Base-by-base conservation (phyloP, 192 early-diverging fungal genomes). In the Cetraspora pellucida region DNA sequence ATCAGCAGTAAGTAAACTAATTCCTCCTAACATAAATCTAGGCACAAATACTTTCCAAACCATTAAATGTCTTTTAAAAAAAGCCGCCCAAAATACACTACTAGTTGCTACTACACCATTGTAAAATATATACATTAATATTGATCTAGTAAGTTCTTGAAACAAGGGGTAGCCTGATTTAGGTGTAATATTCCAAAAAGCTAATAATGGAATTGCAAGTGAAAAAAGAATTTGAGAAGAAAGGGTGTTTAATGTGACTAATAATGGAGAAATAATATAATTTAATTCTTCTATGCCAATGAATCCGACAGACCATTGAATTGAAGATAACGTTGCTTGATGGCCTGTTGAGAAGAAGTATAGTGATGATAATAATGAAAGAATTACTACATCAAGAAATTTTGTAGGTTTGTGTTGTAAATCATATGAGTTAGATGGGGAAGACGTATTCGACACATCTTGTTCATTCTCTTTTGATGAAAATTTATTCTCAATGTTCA, bases 1-100 rank as follows among this genome's bases (percentile, higher is more conserved):
- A 63, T 84, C 82, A 61, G 78, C 78, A 8, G 52, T 67, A 63
- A 84, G n/a, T 58, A 84, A 60, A n/a, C 61, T 66, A 5, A 73
- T 74, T 54, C 79, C 81, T 21, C 76, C 79, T 27, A 94, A 80
- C 82, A 98, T 87, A 74, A 93, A 95, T 75, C 95, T 86, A 1
- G 97, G 96, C 11, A 93, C 95, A 92, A 95, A 98, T 10, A 97
- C 88, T 73, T 94, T 95, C 97, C 96, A 98, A n/a, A 95, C 94
- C 97, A 97, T 97, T 74, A 97, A 85, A 81, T 98, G 96, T 1
- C 97, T 84, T 57, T 93, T 81, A 80, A 95, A 93, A 77, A 83
- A 81, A 11, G 88, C 91, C 0, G 91, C 93, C 47, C 86, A 85
- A 44, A 87, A 79, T 31, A 90, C 88, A 14, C 86, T 75, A 37